Percentiles rank a stretch among this genome's conserved stretches.
These are phyloP conservation scores for Cutaneotrichosporon sp. DNA, from an alignment of 1,284 basidiomycete genomes.

Conservation along the genomic window DNA sequence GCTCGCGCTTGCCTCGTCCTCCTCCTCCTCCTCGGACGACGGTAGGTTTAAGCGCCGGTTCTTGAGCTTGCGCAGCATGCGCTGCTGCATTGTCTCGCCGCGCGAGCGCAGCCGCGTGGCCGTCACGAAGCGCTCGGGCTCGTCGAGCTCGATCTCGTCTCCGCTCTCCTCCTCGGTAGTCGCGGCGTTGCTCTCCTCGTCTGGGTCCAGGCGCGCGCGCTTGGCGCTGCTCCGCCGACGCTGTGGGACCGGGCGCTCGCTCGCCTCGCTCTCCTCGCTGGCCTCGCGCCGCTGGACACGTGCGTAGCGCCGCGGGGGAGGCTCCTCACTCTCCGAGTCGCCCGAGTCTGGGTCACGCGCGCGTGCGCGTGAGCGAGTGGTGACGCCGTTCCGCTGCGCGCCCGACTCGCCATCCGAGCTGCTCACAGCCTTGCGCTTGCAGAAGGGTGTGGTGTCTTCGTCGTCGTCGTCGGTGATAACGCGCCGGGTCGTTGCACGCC, in stretches of 20 bases:
- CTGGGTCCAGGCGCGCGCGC: constrained; percentile 19
- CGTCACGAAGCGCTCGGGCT: constrained; percentile 55
- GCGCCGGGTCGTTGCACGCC: not conserved
- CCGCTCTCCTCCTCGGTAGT: constrained; percentile 58
- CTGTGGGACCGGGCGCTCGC: not conserved
- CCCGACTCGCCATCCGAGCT: not conserved
- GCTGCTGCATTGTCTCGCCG: constrained; percentile 33
- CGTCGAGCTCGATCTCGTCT: constrained; percentile 60
- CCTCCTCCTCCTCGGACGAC: constrained; percentile 14
- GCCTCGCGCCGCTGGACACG: not conserved
- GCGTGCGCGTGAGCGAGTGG: not conserved
- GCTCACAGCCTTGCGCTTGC: not conserved
- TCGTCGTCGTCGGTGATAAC: not conserved
- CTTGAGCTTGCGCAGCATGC: constrained; percentile 42
- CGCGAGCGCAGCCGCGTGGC: constrained; percentile 50
- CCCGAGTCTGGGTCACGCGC: not conserved
- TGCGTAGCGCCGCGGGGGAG: not conserved
- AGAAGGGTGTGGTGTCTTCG: not conserved
- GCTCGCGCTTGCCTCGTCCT: constrained; percentile 36
- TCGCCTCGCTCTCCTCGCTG: not conserved
- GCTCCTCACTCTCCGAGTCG: not conserved
- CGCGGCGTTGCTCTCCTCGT: constrained; percentile 26
- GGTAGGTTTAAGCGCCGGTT: constrained; percentile 24
- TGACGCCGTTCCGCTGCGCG: not conserved
- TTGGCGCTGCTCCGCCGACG: not conserved